A percentile compares a stretch with the other conserved stretches of the same genome.
Evolutionary conservation across 2,329 filamentous ascomycete genomes (phyloP).

Genomic region (Metarhizium robertsii): DNA sequence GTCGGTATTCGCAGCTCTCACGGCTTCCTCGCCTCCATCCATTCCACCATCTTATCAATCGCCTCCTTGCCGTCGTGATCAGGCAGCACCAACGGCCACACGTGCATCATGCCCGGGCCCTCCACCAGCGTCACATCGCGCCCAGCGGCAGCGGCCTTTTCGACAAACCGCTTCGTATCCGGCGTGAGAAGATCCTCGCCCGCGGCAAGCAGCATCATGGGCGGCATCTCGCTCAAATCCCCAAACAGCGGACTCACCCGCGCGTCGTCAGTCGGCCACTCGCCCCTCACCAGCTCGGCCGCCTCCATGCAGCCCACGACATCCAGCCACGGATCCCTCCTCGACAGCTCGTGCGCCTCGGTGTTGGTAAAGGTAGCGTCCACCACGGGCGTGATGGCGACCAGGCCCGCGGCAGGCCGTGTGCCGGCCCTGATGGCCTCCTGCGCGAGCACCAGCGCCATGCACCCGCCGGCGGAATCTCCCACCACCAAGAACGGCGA

Average conservation of each 20-base stretch:
- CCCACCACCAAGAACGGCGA: conserved; percentile 21
- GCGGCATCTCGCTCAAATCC: conserved; percentile 16
- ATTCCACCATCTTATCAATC: conserved; percentile 17
- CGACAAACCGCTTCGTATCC: conserved; percentile 18
- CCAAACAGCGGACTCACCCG: conserved; percentile 21
- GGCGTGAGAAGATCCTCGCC: conserved; percentile 19
- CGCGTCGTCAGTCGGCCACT: conserved; percentile 15
- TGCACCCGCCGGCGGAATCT: conserved; percentile 21
- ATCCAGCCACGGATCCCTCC: conserved; percentile 19
- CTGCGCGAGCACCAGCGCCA: conserved; percentile 21
- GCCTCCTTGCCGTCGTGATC: conserved; percentile 18
- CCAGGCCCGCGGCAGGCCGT: conserved; percentile 16
- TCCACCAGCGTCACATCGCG: conserved; percentile 17
- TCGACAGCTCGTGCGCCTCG: conserved; percentile 14
- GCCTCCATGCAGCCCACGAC: conserved; percentile 17
- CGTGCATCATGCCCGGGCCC: conserved; percentile 23
- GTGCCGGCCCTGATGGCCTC: conserved; percentile 15
- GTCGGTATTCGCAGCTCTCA: not conserved
- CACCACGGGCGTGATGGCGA: conserved; percentile 20
- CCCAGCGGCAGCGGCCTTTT: conserved; percentile 15
- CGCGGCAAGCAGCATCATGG: conserved; percentile 20
- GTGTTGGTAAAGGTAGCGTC: conserved; percentile 20
- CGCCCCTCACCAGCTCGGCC: conserved; percentile 17
- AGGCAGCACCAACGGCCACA: conserved; percentile 19
- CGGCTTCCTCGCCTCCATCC: conserved; percentile 12